Base-by-base conservation (phyloP, 2,329 filamentous ascomycete genomes). In the Xylariaceae sp. region DNA sequence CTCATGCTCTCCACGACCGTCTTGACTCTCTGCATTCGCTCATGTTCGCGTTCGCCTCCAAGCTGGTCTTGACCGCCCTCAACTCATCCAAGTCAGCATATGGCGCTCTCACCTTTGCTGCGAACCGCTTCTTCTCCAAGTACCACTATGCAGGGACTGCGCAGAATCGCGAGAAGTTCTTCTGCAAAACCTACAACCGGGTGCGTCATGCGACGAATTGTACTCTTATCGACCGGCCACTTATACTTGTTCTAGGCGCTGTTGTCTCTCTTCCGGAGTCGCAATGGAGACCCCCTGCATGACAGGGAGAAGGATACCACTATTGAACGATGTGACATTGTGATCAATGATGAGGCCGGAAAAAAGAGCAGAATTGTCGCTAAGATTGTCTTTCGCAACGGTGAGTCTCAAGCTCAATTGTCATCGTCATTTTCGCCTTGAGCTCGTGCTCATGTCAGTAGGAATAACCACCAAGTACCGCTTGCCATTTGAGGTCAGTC, bases 81-180 rank as follows among this genome's bases (percentile, higher is more conserved):
- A 93, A 93, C 71, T 82, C 83, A n/a, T 90, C 89, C 58, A 90
- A 90, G 70, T 90, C 89, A 3, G 88, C 88, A 15, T 92, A 92
- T 72, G 86, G 87, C 30, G 88, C 87, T 60, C 87, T 91, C 67
- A 82, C 82, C 6, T 84, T 92, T 56, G 78, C 87, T 49, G 81
- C 83, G 47, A 82, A 77, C 64, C 81, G 83, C 45, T 92, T 92
- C 76, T 92, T 92, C 74, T 82, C 86, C 5, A 82, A 81, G 42
- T 93, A 92, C 73, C 80, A 83, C 55, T 93, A 85, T 66, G 79
- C 83, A 57, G 82, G 82, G 17, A 74, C 68, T 39, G 72, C 76
- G 6, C 78, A 80, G 64, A 77, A 78, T 51, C 76, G 77, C 4
- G 81, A 84, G 35, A 82, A 80, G 62, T 92, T 92, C 73, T 88